Evolutionary conservation across 257 asterid genomes (phyloP), one percentile per base, ranked within the genome.

Genomic region (Coffea canephora): DNA sequence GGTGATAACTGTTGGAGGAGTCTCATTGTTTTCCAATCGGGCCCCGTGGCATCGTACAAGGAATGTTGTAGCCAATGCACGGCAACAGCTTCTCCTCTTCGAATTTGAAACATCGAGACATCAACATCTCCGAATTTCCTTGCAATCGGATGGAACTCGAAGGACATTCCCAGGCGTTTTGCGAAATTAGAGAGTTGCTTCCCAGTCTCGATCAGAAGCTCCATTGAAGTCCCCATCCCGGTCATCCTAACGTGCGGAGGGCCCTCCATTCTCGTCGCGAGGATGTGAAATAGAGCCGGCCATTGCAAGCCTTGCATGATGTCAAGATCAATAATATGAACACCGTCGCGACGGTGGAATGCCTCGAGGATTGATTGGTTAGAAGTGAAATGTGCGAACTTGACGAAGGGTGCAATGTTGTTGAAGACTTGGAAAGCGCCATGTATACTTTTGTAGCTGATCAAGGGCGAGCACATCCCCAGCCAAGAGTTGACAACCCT

Each of bases 301-400:
- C 98, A 94, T 77, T 92, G 98, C 77, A 91, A 69, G 52, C 96
- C 97, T 78, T 94, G 98, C 97, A 91, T 92, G 77, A 92, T 89
- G 31, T 91, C 97, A 0, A 92, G 86, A 16, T 94, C 97, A 7
- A 94, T 83, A 2, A 94, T 90, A 65, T 94, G 98, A 8, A 94
- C 90, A 74, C 90, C 66, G 0, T 84, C 77, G 5, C 86, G 90
- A 4, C 84, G 70, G 59, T 88, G 91, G 36, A 89, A 83, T 1
- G 97, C 93, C 70, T 94, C 97, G 11, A 94, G 81, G 66, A 94
- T 94, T 0, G 98, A 93, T 74, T 92, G 98, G 77, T 94, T 94
- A 7, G 95, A 90, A 1, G 95, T 92, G 78, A 92, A 91, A 59
- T 92, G 97, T 0, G 95, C 95, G 66, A 94, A 92, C 66, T 92